Percentiles rank a stretch among this genome's conserved stretches.
phyloP scores from a whole-genome alignment of 768 basidiomycete genomes.

The Lentinula guzmanii region DNA sequence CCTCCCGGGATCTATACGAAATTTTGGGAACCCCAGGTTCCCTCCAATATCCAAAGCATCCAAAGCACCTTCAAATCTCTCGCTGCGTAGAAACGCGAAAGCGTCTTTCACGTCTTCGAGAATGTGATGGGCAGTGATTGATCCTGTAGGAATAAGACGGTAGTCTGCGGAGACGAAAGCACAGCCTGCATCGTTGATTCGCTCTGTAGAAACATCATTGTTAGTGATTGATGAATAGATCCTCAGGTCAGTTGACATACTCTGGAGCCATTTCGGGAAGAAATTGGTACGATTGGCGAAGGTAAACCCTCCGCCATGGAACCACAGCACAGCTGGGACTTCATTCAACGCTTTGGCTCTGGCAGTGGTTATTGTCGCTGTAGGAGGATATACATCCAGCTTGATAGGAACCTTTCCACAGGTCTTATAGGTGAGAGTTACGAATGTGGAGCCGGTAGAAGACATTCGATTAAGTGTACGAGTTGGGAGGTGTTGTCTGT shows the following conservation, averaged over 20 bases:
- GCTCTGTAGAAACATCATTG: conserved; percentile 25
- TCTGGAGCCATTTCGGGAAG: conserved; percentile 58
- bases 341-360: not conserved
- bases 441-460: not conserved
- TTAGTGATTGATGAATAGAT: not conserved
- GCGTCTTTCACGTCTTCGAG: conserved; percentile 52
- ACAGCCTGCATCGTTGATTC: conserved; percentile 37
- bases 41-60: not conserved
- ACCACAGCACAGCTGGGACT: conserved; percentile 26
- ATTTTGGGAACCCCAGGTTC: conserved; percentile 9
- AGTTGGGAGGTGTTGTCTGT: not conserved
- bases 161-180: conserved; percentile 63
- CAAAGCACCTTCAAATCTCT: conserved; percentile 10
- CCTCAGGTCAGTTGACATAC: conserved; percentile 24
- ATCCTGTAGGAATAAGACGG: conserved; percentile 43
- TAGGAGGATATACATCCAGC: not conserved
- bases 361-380: not conserved
- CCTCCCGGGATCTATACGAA: conserved; percentile 33
- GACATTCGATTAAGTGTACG: not conserved
- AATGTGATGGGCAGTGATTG: conserved; percentile 49
- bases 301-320: conserved; percentile 52
- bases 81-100: conserved; percentile 37
- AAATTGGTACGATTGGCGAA: conserved; percentile 54
- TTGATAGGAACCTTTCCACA: not conserved
- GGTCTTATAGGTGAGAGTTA: not conserved